Base-by-base conservation (phyloP, 2,329 filamentous ascomycete genomes). In the Apiospora rasikravindrae region DNA sequence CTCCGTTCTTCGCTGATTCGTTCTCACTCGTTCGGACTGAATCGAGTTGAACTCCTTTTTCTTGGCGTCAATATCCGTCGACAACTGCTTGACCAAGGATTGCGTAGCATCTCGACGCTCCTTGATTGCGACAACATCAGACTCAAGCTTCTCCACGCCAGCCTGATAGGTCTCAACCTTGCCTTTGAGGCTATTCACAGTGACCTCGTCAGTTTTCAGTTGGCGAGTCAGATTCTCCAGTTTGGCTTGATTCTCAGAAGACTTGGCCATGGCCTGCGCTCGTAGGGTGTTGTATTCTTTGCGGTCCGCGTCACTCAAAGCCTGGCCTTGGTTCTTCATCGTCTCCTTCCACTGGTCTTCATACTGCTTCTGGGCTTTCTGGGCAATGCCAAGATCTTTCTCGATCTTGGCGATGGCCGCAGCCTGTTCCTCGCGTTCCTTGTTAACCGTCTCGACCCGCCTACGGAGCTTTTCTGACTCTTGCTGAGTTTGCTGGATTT, bases 11-110 rank as follows among this genome's bases (percentile, higher is more conserved):
- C 92, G 91, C 79, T 97, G 93, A 70, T 94, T 93, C 11, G 93
- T 91, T 69, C 94, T 90, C 11, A 95, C 88, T 69, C 94, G 91
- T 80, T 97, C 94, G 0, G 95, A 98, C 74, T 94, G 93, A 53
- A 97, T 86, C 70, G 92, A 90, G 80, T 98, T 96, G 79, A 95
- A 93, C 73, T 96, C 93, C 80, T 96, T 97, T 84, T 97, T 98
- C 85, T 97, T 98, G 33, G 86, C 84, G 42, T 95, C 92, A 69
- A 97, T 93, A n/a, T 96, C 93, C 73, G 90, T 88, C 10, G 90
- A 88, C n/a, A 93, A 88, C 67, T 93, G 87, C 75, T 92, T 92
- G 73, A 92, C 89, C 10, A 86, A 85, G 14, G 87, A 84, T 73
- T 93, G 90, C 16, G 91, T 88, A 5, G 89, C 83, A 51, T 88